Conservation (phyloP, 176 grass and related monocot genomes). For the Alloteropsis semialata region DNA sequence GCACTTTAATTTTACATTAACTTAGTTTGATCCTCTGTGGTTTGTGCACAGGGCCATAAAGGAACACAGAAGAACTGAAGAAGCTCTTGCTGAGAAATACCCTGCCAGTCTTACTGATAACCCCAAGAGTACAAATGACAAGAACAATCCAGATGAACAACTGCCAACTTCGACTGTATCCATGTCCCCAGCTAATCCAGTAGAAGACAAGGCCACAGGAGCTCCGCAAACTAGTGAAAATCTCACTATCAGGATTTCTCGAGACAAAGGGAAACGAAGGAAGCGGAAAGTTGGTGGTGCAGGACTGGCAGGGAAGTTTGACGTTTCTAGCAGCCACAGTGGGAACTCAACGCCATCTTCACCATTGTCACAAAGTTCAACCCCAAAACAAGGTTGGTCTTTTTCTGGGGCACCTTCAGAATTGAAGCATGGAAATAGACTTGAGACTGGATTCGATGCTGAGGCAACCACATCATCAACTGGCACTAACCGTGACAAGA, state of each 20-base stretch:
- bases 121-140: constrained; percentile 40
- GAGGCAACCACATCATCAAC: constrained; percentile 35
- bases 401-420: constrained; percentile 42
- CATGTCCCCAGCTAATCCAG: constrained; percentile 27
- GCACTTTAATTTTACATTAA: constrained; percentile 12
- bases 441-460: constrained; percentile 16
- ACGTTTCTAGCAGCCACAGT: constrained; percentile 96
- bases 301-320: constrained; percentile 66
- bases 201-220: constrained; percentile 41
- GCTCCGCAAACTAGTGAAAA: constrained; percentile 48
- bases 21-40: constrained; percentile 32
- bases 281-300: constrained; percentile 42
- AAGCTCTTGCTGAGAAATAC: constrained; percentile 35
- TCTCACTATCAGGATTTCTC: constrained; percentile 67
- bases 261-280: constrained; percentile 66
- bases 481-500: constrained; percentile 27
- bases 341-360: constrained; percentile 88
- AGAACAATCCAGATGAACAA: constrained; percentile 37
- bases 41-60: constrained; percentile 45
- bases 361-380: constrained; percentile 64
- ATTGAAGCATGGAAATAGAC: constrained; percentile 43
- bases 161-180: constrained; percentile 33
- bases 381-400: constrained; percentile 63
- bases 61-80: constrained; percentile 60
- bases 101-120: constrained; percentile 33